These are phyloP conservation scores for Dipteronia sinensis DNA, from an alignment of 345 rosid genomes.

Conservation along the genomic window DNA sequence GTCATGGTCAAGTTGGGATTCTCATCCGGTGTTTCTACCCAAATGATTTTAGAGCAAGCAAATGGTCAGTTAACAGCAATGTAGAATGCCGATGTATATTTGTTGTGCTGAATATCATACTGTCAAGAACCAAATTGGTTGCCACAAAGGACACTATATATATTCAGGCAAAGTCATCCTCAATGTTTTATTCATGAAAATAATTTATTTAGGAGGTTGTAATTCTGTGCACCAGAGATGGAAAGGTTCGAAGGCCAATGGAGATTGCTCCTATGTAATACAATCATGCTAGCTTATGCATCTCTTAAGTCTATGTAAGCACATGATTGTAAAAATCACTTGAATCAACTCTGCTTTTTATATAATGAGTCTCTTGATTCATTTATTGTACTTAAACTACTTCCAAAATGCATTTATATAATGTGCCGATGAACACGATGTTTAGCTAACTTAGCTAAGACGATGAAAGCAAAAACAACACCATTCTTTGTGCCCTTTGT, in stretches of 20 bases:
- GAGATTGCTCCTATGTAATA: conserved; percentile 1
- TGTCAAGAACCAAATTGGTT: not conserved
- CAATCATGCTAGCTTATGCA: not conserved
- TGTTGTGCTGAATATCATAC: not conserved
- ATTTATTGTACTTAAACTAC: not conserved
- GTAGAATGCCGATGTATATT: not conserved
- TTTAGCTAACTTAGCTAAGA: no score
- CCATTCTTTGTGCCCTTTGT: no score
- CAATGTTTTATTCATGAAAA: no score
- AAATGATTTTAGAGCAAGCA: conserved; percentile 44
- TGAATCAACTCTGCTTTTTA: not conserved
- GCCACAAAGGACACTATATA: not conserved
- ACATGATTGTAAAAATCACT: not conserved
- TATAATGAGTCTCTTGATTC: not conserved
- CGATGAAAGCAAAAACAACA: no score
- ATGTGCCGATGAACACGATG: no score
- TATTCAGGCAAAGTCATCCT: not conserved
- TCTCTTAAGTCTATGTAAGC: no score
- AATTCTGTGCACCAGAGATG: not conserved
- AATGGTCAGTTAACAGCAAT: conserved; percentile 33
- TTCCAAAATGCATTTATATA: no score
- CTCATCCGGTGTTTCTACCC: conserved; percentile 54
- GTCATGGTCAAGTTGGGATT: conserved; percentile 85
- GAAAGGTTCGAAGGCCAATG: not conserved
- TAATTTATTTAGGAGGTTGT: no score